A percentile compares a stretch with the other conserved stretches of the same genome.
phyloP scores from a whole-genome alignment of 2,329 filamentous ascomycete genomes.

The Alternaria dauci region DNA sequence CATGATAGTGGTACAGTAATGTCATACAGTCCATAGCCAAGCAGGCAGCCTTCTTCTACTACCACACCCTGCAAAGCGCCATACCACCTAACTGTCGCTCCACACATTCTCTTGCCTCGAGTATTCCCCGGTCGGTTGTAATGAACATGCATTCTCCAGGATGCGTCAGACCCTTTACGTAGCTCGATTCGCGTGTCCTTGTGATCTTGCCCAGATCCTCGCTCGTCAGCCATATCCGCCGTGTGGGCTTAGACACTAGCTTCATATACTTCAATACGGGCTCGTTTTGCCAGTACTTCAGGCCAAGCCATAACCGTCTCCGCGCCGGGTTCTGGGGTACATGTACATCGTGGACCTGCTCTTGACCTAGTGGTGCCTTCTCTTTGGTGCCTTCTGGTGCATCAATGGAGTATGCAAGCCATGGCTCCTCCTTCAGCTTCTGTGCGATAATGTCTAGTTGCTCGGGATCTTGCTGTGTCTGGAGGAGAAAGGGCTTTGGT shows the following conservation, averaged over 20 bases:
- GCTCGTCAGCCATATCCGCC: constrained; percentile 72
- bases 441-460: constrained; percentile 40
- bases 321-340: constrained; percentile 70
- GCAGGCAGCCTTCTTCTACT: constrained; percentile 11
- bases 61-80: constrained; percentile 73
- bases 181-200: constrained; percentile 71
- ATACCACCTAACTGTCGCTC: constrained; percentile 82
- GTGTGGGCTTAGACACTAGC: constrained; percentile 76
- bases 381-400: constrained; percentile 6
- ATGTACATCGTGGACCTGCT: constrained; percentile 33
- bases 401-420: constrained; percentile 41
- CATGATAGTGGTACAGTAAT: constrained; percentile 13
- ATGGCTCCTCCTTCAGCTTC: constrained; percentile 54
- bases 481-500: constrained; percentile 46
- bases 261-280: constrained; percentile 76
- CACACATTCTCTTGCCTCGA: constrained; percentile 84
- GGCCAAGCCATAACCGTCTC: constrained; percentile 82
- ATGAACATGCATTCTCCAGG: constrained; percentile 86
- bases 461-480: constrained; percentile 40
- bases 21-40: constrained; percentile 14
- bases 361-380: constrained; percentile 27
- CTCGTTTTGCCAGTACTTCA: constrained; percentile 88
- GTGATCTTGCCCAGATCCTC: constrained; percentile 70
- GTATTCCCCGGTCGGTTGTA: constrained; percentile 76
- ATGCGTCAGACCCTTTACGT: constrained; percentile 74